Evolutionary conservation across 805 yeast genomes (phyloP).

Genomic region (Metschnikowia hibisci): DNA sequence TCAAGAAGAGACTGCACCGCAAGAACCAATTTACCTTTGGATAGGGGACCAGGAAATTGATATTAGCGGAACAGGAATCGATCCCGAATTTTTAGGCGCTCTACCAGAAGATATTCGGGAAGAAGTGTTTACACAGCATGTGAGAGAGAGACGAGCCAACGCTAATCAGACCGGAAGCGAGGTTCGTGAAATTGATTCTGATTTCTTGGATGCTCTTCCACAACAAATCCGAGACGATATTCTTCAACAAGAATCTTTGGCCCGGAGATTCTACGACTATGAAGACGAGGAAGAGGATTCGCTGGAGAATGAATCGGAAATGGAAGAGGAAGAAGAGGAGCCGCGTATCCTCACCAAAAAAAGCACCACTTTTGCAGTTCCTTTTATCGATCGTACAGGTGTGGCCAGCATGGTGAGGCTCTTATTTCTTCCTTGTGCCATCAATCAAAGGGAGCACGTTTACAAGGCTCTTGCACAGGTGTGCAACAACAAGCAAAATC

Average conservation of each 20-base stretch:
- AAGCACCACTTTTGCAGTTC: constrained; percentile 31
- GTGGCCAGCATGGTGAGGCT: constrained; percentile 68
- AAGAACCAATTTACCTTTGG: constrained; percentile 58
- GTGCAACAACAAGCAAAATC: constrained; percentile 72
- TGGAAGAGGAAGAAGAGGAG: not conserved
- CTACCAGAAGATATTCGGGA: constrained; percentile 91
- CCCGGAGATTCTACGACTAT: constrained; percentile 32
- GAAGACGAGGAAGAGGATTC: constrained; percentile 21
- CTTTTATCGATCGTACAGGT: constrained; percentile 72
- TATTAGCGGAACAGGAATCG: constrained; percentile 85
- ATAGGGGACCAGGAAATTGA: constrained; percentile 80
- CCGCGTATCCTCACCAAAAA: constrained; percentile 28
- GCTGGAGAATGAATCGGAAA: constrained; percentile 16
- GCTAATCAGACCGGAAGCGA: constrained; percentile 41
- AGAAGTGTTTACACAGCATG: constrained; percentile 83
- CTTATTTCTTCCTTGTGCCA: constrained; percentile 68
- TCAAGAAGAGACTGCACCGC: constrained; percentile 1
- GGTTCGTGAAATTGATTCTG: constrained; percentile 70
- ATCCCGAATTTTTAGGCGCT: constrained; percentile 85
- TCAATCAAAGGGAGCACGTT: constrained; percentile 56
- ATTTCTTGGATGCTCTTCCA: constrained; percentile 77
- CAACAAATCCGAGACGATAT: constrained; percentile 61
- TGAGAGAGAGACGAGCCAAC: constrained; percentile 67
- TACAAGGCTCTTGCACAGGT: constrained; percentile 63
- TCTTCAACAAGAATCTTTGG: constrained; percentile 51